Percentiles rank a stretch among this genome's conserved stretches.
Conservation (phyloP, 2,329 filamentous ascomycete genomes). For the Nothophoma quercina region DNA sequence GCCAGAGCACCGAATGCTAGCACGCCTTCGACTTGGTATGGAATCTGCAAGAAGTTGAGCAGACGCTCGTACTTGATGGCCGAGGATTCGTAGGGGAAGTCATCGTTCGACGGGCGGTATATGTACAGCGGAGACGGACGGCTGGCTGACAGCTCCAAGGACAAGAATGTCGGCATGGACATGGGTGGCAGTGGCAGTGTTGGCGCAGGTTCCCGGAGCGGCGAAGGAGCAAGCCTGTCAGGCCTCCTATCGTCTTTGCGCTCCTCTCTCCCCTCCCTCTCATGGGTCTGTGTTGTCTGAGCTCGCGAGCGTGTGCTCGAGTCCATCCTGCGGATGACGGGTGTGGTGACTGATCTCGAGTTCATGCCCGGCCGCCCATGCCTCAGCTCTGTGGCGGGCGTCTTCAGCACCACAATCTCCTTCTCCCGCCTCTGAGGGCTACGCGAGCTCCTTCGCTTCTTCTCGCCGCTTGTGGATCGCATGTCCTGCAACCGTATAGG, state of each 20-base stretch:
- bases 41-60: constrained; percentile 85
- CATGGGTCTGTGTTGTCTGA: constrained; percentile 39
- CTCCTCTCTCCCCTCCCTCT: constrained; percentile 25
- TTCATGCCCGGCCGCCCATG: constrained; percentile 40
- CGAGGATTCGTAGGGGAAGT: constrained; percentile 88
- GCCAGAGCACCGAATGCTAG: constrained; percentile 88
- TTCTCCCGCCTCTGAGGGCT: constrained; percentile 30
- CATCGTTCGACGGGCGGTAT: constrained; percentile 62
- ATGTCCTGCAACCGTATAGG: constrained; percentile 23
- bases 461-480: constrained; percentile 1
- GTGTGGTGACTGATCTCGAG: constrained; percentile 48
- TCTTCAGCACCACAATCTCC: constrained; percentile 43
- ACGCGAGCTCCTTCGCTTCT: constrained; percentile 4
- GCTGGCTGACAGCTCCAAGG: constrained; percentile 68
- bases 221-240: constrained; percentile 45
- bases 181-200: constrained; percentile 67
- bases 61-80: constrained; percentile 91
- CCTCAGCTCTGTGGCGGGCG: constrained; percentile 31
- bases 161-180: constrained; percentile 71
- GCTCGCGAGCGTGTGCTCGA: constrained; percentile 41
- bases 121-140: constrained; percentile 70
- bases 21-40: constrained; percentile 81
- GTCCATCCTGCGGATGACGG: constrained; percentile 45
- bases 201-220: constrained; percentile 52
- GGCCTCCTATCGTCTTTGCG: constrained; percentile 8